Evolutionary conservation across 1,284 basidiomycete genomes (phyloP).

Genomic region (Cerrena zonata): DNA sequence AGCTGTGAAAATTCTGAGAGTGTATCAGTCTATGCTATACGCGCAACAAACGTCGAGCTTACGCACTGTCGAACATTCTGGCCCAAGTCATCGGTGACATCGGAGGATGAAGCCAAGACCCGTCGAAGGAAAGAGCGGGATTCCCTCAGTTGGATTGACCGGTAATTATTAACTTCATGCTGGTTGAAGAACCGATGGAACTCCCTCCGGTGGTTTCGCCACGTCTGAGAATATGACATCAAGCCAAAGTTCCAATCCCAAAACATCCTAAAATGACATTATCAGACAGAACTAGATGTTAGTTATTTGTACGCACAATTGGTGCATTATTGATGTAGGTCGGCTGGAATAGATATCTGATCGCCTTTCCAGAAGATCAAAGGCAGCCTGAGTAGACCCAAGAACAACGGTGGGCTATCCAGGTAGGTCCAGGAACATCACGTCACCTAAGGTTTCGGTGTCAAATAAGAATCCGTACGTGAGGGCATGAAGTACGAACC

Average conservation of each 20-base stretch:
- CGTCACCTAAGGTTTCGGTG: too few species aligned
- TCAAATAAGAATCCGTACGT: too few species aligned
- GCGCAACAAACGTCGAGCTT: not conserved
- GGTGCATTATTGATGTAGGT: constrained; percentile 1
- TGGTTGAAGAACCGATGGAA: constrained; percentile 21
- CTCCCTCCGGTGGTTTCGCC: constrained; percentile 1
- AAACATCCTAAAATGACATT: constrained; percentile 31
- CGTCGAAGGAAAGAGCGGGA: constrained; percentile 27
- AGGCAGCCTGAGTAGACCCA: constrained; percentile 6
- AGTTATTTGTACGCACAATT: not conserved
- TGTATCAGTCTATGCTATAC: too few species aligned
- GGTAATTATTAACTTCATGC: constrained; percentile 8
- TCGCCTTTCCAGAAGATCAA: constrained; percentile 12
- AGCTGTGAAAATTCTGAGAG: constrained; percentile 1
- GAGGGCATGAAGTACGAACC: too few species aligned
- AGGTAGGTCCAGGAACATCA: not conserved
- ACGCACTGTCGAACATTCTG: constrained; percentile 17
- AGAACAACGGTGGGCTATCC: constrained; percentile 6
- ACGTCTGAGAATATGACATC: constrained; percentile 1
- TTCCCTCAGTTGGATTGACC: constrained; percentile 15
- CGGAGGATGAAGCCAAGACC: constrained; percentile 16
- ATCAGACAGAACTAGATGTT: too few species aligned
- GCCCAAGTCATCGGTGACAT: constrained; percentile 13
- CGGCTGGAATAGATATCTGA: constrained; percentile 10
- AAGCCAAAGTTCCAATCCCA: constrained; percentile 33